Evolutionary conservation across 805 yeast species (phyloP), one percentile per base, ranked within the genome.

Genomic region (Schwanniomyces sp.): DNA sequence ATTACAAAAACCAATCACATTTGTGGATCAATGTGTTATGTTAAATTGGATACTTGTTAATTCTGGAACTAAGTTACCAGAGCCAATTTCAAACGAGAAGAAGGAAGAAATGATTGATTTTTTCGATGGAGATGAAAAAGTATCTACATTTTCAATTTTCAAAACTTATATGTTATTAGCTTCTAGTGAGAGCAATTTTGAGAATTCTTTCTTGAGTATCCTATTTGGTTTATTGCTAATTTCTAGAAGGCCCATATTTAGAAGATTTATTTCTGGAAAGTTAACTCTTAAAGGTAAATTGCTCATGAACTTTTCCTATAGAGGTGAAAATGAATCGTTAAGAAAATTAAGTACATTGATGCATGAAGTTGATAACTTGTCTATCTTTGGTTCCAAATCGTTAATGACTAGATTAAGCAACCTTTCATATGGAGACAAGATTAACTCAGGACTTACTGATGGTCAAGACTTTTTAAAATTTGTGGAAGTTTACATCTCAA

Each of bases 101-200:
- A 59, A 51, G 40, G 41, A 47, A 2, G 52, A 38, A 24, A 60
- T 64, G 2, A 25, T 55, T 11, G 41, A 27, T 1, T 51, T 54
- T 12, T 52, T 67, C 30, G 28, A 47, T 9, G 67, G 68, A 9
- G 34, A 30, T 18, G 26, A 40, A n/a, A 44, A 40, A n/a, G 44
- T 51, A 29, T 48, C 56, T 7, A 47, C 47, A 44, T 25, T 41
- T 24, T 44, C 49, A 4, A 51, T 69, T 44, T 9, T 64, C 2
- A 41, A 56, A 12, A 66, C 69, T 27, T 70, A 69, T 43, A 34
- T 62, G 6, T 52, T 59, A 30, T 56, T 72, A 30, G 56, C 64
- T 7, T 44, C 61, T 1, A 54, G 67, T 34, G 73, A 69, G 40
- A 46, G 54, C 16, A 61, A 50, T 10, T 72, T 69, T 53, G 78